Evolutionary conservation across 768 basidiomycete species (phyloP), one percentile per base, ranked within the genome.

Genomic region (Crassisporium funariophilum): DNA sequence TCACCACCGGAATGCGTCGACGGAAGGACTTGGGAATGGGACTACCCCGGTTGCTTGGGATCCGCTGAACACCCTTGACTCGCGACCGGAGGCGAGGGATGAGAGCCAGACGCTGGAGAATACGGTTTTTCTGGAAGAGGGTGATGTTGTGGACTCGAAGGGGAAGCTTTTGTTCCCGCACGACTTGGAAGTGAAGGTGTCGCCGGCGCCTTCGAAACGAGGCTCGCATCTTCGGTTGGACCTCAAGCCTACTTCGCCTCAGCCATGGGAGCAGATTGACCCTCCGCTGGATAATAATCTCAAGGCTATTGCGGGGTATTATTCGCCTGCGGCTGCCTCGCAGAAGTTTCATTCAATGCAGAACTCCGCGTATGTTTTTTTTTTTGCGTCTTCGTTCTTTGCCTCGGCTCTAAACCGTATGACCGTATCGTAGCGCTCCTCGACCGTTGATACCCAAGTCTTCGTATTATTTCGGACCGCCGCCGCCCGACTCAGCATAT

Each of bases 401-500:
- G 39, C 3, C 5, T n/a, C n/a, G n/a, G n/a, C n/a, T n/a, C n/a
- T n/a, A n/a, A n/a, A n/a, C n/a, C n/a, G n/a, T n/a, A n/a, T n/a
- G n/a, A n/a, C n/a, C n/a, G n/a, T n/a, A 21, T 12, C 55, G 25
- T 47, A 72, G 64, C 38, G 62, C 61, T 40, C 57, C 62, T 57
- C 78, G 79, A 33, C 69, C 78, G 2, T 59, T 79, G 45, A 81
- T 86, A 54, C 91, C 91, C 21, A 83, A 83, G 52, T 92, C 91
- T 0, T 79, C 88, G 17, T 93, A 92, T 67, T 90, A 89, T 63
- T 87, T 84, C 63, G 89, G 90, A 11, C 87, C 89, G 3, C 90
- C 90, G 13, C 75, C 84, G 2, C 63, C 77, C n/a, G 82, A 82
- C 53, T 78, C 88, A 25, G 90, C 89, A 21, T 97, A 81, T 62